Conservation (phyloP, 768 basidiomycete genomes). For the Rhizopogon sp. region DNA sequence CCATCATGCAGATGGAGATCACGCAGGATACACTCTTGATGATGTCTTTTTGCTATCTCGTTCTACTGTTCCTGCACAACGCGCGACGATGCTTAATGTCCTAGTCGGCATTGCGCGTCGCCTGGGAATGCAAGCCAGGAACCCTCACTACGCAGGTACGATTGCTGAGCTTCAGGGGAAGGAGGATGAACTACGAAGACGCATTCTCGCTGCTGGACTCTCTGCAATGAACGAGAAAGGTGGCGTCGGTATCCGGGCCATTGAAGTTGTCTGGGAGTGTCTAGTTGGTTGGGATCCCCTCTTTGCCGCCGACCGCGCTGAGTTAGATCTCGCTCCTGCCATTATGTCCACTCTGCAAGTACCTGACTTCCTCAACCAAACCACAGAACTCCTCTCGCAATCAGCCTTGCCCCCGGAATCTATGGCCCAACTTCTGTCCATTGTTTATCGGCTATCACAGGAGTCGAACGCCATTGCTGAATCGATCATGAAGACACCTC, state of each 20-base stretch:
- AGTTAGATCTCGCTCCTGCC: constrained; percentile 25
- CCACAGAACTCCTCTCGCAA: constrained; percentile 34
- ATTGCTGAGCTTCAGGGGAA: constrained; percentile 20
- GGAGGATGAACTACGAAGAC: constrained; percentile 45
- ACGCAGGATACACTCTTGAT: constrained; percentile 85
- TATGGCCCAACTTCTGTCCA: constrained; percentile 48
- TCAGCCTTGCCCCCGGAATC: constrained; percentile 45
- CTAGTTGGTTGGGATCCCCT: constrained; percentile 57
- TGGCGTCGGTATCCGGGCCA: constrained; percentile 58
- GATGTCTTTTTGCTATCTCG: constrained; percentile 77
- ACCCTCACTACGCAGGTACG: not conserved
- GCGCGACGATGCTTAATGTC: constrained; percentile 76
- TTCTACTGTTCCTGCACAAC: constrained; percentile 80
- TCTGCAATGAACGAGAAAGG: constrained; percentile 64
- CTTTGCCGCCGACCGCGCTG: constrained; percentile 36
- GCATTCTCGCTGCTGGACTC: constrained; percentile 61
- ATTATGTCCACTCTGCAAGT: constrained; percentile 22
- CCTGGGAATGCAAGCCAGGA: constrained; percentile 15
- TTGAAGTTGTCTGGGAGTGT: constrained; percentile 73
- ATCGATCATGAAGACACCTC: constrained; percentile 44
- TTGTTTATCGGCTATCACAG: constrained; percentile 58
- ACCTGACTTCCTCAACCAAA: constrained; percentile 46
- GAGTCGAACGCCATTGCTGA: constrained; percentile 51
- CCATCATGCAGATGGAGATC: constrained; percentile 75
- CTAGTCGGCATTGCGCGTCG: constrained; percentile 52